Base-by-base conservation (phyloP, 768 basidiomycete species). In the Clitopilus passeckerianus region DNA sequence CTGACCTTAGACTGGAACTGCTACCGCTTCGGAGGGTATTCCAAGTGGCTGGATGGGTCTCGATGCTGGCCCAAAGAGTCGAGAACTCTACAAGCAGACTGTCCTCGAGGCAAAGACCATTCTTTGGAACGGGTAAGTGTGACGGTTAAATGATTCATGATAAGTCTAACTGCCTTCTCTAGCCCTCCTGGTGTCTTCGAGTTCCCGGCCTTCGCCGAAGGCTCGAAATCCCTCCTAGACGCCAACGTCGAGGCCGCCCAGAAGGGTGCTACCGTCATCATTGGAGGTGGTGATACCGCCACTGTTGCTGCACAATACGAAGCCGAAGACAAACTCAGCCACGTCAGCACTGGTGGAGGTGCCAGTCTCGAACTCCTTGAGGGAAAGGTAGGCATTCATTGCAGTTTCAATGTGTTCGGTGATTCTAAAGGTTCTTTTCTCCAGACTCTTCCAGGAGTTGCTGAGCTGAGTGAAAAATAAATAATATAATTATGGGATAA, bases 131-230 rank as follows among this genome's bases (percentile, higher is more conserved):
- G 91, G 91, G 91, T 89, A 64, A 12, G 37, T n/a, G 14, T n/a
- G 37, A 30, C 7, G 69, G 81, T 73, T 12, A 34, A 24, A 7
- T 23, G 22, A 53, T 52, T 52, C 16, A 9, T 7, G 52, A 7
- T 8, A 3, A 27, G 10, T 22, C 3, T n/a, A 15, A 27, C 34
- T 58, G 20, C 60, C 14, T 30, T 57, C 16, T 56, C 9, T 69
- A 98, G 96, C 35, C 96, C 97, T 43, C 90, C 95, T 34, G 96
- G 96, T 66, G 96, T 99, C 37, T 99, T 99, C 73, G 96, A 99
- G 74, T 96, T 97, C 80, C 86, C 91, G 37, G 85, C 86, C 18
- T 99, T 99, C 67, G 89, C 95, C 0, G 78, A 76, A 34, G 95
- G 95, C 43, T 97, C 95, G 5, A 84, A 86, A 69, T 74, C 86